Conservation (phyloP, 1,139 yeast species). For the Sugiyamaella neomexicana region DNA sequence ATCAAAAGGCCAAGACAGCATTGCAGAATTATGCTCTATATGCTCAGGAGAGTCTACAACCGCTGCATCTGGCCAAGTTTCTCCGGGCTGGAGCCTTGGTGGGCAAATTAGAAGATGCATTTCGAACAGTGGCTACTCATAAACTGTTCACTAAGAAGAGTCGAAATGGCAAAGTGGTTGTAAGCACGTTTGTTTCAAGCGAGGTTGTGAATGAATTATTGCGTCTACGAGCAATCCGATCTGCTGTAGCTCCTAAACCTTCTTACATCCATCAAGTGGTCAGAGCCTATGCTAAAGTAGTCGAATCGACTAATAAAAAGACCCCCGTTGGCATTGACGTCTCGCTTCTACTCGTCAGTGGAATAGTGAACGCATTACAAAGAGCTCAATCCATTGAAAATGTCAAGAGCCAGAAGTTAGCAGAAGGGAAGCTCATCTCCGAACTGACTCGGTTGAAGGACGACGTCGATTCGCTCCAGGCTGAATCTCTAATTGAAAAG, state of each 20-base stretch:
- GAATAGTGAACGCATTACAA: conserved; percentile 1
- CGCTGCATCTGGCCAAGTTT: conserved; percentile 22
- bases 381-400: conserved; percentile 1
- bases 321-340: background rate
- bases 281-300: background rate
- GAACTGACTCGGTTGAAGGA: conserved; percentile 1
- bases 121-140: conserved; percentile 7
- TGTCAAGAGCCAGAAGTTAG: background rate
- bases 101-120: conserved; percentile 22
- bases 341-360: background rate
- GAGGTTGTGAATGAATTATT: conserved; percentile 12
- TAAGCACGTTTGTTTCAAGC: conserved; percentile 8
- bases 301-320: background rate
- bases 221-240: conserved; percentile 11
- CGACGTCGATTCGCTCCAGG: background rate
- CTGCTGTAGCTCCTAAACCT: conserved; percentile 1
- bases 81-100: conserved; percentile 19
- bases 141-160: conserved; percentile 8
- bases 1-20: conserved; percentile 17
- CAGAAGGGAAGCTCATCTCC: background rate
- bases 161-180: background rate
- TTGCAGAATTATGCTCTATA: conserved; percentile 23
- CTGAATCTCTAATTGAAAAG: conserved; percentile 3
- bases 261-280: background rate
- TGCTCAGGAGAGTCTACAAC: conserved; percentile 17